Conservation (phyloP, 2,329 filamentous ascomycete species). For the Dothidotthia symphoricarpi region DNA sequence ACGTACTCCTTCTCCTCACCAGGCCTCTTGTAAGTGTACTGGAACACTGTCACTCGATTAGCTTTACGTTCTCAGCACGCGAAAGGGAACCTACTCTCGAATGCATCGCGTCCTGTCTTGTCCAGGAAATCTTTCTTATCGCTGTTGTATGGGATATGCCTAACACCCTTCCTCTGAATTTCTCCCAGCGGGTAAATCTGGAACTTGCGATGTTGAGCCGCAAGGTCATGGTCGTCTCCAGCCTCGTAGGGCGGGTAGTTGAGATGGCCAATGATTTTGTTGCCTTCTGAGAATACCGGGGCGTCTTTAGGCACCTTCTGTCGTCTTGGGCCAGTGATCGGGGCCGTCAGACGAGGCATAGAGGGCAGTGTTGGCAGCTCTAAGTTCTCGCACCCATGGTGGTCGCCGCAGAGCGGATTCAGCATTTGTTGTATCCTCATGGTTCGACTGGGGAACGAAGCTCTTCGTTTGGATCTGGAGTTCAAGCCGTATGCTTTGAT, state of each 20-base stretch:
- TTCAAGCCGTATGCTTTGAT: constrained; percentile 6
- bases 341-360: constrained; percentile 7
- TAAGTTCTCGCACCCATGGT: constrained; percentile 13
- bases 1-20: constrained; percentile 63
- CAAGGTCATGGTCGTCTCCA: constrained; percentile 52
- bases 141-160: constrained; percentile 89
- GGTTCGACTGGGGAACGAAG: not conserved
- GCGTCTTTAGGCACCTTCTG: constrained; percentile 66
- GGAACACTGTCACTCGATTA: constrained; percentile 61
- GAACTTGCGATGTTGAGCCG: constrained; percentile 61
- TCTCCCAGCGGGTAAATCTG: constrained; percentile 64
- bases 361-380: constrained; percentile 14
- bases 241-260: constrained; percentile 74
- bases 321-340: constrained; percentile 24
- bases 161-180: constrained; percentile 49
- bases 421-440: constrained; percentile 47
- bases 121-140: constrained; percentile 86
- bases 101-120: constrained; percentile 83
- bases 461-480: constrained; percentile 3
- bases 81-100: constrained; percentile 65
- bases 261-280: constrained; percentile 62
- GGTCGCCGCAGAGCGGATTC: constrained; percentile 34
- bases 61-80: not conserved
- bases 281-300: constrained; percentile 59
- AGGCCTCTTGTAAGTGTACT: constrained; percentile 76